A percentile compares a stretch with the other conserved stretches of the same genome.
Conservation (phyloP, 164 flowering plant species). For the Dillenia suffruticosa region DNA sequence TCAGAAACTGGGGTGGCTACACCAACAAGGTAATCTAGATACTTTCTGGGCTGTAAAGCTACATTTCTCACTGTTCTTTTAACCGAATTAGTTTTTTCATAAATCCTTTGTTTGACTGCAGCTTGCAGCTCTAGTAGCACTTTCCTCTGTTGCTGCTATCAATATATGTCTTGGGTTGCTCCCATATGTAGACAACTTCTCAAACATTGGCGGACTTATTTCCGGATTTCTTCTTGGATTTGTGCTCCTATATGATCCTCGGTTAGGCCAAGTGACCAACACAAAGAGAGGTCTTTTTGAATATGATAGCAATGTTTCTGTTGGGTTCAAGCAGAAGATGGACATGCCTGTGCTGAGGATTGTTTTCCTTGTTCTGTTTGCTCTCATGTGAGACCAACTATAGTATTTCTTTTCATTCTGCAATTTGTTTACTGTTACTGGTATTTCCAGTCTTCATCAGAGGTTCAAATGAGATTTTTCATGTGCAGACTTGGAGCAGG, state of each 20-base stretch:
- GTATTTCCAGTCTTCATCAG: not conserved
- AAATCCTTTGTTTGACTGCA: conserved; percentile 21
- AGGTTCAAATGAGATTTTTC: not conserved
- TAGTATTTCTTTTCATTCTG: conserved; percentile 1
- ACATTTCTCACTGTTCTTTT: conserved; percentile 1
- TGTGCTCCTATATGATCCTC: conserved; percentile 50
- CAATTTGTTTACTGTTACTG: not conserved
- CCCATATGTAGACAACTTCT: conserved; percentile 65
- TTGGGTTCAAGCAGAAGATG: conserved; percentile 41
- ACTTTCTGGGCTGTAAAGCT: not conserved
- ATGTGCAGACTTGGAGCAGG: conserved; percentile 51
- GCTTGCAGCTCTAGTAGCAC: conserved; percentile 42
- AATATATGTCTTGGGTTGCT: conserved; percentile 62
- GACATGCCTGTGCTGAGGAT: conserved; percentile 57
- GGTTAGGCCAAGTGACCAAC: conserved; percentile 22
- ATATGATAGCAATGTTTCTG: conserved; percentile 30
- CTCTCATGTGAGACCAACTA: conserved; percentile 42
- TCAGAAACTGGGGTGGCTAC: conserved; percentile 60
- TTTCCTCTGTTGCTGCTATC: conserved; percentile 27
- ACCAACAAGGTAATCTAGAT: conserved; percentile 45
- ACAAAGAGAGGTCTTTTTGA: conserved; percentile 47
- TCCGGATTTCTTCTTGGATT: conserved; percentile 73
- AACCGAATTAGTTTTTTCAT: not conserved
- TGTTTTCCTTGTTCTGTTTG: conserved; percentile 42
- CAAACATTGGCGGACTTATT: conserved; percentile 66